Base-by-base conservation (phyloP, 176 grass and related monocot genomes). In the Phyllostachys edulis region DNA sequence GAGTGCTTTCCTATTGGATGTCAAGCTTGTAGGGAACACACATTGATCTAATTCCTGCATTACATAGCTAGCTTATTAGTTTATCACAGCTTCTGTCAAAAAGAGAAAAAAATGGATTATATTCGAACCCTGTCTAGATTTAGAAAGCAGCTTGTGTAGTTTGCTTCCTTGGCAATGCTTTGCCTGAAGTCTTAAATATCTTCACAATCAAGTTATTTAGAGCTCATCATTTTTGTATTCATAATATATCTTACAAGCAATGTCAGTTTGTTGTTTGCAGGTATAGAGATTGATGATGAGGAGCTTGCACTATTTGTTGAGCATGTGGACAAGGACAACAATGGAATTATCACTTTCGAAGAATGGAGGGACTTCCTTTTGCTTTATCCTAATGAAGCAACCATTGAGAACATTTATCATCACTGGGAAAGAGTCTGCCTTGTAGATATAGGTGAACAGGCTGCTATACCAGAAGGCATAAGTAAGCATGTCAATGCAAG, bases 341-440 rank as follows among this genome's bases (percentile, higher is more conserved):
- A 97, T 77, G 92, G 95, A 39, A 94, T 93, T 83, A 97, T 97
- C 75, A 97, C 95, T 89, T 97, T 97, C 77, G 95, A 97, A 89
- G 95, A 97, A 88, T 97, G 95, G 95, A 97, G 95, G 69, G 95
- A 97, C 83, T 97, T 97, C 82, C 95, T 97, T 89, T 78, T 97
- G 72, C 95, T 97, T 86, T 97, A 93, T 67, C 95, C 95, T 61
- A 94, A 94, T 77, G 95, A 97, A 90, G 92, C 44, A 83, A 97
- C 95, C 32, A 92, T 97, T 7, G 92, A 90, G 81, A 97, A 97
- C 77, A 97, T 97, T 62, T 97, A 97, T 79, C 92, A 94, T 63
- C 94, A 97, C 76, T 97, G 95, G 95, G 95, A 97, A 84, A 91
- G 89, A 90, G 92, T 93, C 52, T 97, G 90, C 75, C 89, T 92